Evolutionary conservation across 345 rosid species (phyloP), one percentile per base, ranked within the genome.

Genomic region (Triadica sebifera): DNA sequence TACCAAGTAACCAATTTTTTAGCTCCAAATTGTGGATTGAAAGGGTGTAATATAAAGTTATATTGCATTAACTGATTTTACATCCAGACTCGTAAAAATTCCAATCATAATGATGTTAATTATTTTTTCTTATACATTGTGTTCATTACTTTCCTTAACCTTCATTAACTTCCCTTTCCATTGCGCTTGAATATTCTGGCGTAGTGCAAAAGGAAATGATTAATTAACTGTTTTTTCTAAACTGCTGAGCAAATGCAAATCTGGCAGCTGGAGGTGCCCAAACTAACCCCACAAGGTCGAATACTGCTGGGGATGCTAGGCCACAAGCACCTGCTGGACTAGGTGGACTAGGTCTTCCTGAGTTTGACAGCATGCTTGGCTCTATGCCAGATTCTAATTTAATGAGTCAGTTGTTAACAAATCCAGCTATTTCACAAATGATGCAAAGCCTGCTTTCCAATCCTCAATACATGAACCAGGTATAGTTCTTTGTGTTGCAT

Each of bases 401-500:
- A 37, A 17, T 87, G 80, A 89, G 56, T 76, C 93, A 87, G 77
- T 53, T 86, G 67, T 61, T 87, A 85, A 90, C 89, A 81, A 91
- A 91, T 82, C 96, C 91, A 50, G 89, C 87, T 75, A 58, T 89
- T 56, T 75, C 90, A 53, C 90, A 86, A 74, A 85, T 86, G 88
- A 86, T 84, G 90, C 92, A 86, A 76, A 84, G 85, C 80, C 41
- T 89, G 64, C 79, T 87, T 39, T 89, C 93, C 22, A 86, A 86
- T 74, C 92, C 96, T 10, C 87, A 91, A 76, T 81, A 86, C 78
- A 70, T 86, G 85, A 87, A 86, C 75, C 93, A 91, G 93, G 96
- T 91, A 84, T 46, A 39, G 37, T 0, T 65, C 57, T 11, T 75
- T 19, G 20, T 78, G 60, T 52, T 50, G 47, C 53, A 60, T 55